phyloP scores from a whole-genome alignment of 78 protist species.

The Chrysochromulina tobinii region DNA sequence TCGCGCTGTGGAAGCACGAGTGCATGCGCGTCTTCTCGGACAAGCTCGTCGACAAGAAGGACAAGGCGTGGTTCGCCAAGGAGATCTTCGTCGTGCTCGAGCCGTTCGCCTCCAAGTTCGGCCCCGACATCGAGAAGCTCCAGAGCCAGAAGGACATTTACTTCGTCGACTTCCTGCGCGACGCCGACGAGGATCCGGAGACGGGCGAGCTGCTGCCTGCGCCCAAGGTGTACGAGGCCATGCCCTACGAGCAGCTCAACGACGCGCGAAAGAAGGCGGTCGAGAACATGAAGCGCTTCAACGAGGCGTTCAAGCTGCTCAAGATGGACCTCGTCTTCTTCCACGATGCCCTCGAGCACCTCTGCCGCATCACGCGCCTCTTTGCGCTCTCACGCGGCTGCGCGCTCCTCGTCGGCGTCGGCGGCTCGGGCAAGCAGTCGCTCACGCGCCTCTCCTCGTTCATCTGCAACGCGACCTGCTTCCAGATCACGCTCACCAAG shows the following conservation, averaged over 20 bases:
- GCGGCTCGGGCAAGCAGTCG: constrained; percentile 87
- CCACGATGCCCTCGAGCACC: constrained; percentile 76
- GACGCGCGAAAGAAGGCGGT: constrained; percentile 19
- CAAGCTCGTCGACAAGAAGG: constrained; percentile 55
- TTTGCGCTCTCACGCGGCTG: constrained; percentile 70
- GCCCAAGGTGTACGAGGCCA: constrained; percentile 55
- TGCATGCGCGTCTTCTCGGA: constrained; percentile 81
- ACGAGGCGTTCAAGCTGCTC: constrained; percentile 60
- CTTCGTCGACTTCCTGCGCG: constrained; percentile 79
- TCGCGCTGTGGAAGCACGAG: constrained; percentile 85
- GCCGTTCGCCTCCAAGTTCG: background rate
- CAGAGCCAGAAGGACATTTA: background rate
- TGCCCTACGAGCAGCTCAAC: background rate
- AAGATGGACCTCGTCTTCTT: constrained; percentile 81
- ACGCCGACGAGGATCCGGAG: constrained; percentile 53
- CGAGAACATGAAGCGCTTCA: constrained; percentile 50
- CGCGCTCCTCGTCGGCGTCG: constrained; percentile 86
- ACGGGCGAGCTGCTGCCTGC: constrained; percentile 46
- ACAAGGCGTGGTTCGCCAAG: constrained; percentile 49
- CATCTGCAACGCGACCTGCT: constrained; percentile 55
- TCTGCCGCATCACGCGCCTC: constrained; percentile 72
- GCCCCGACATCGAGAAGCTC: background rate
- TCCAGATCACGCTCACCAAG: constrained; percentile 72
- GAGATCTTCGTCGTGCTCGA: background rate
- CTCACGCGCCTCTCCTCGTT: constrained; percentile 79